Base-by-base conservation (phyloP, 2,329 filamentous ascomycete species). In the Blastomyces percursus region DNA sequence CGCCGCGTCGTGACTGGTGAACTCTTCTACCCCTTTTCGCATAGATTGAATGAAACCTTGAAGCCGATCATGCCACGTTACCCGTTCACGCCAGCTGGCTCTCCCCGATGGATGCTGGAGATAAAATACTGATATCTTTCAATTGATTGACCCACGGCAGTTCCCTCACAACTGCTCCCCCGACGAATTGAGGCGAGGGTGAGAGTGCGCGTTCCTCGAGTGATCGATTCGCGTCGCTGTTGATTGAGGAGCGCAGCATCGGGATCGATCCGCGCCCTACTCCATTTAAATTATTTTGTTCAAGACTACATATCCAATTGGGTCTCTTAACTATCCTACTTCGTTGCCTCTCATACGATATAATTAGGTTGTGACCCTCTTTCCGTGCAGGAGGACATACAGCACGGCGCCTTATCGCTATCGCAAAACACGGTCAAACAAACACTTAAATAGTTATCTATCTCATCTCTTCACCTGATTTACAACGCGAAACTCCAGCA, bases 51-150 rank as follows among this genome's bases (percentile, higher is more conserved):
- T 51, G 7, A 35, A 9, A 11, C 32, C 32, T 35, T 9, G 32
- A 50, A 61, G 44, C 38, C 21, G 61, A 62, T 62, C 56, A 62
- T 59, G 61, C 61, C 61, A 62, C 61, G 61, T 62, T 62, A 56
- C 46, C 61, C 21, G 40, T 55, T 61, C 55, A 14, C 32, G 27
- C 50, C 48, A 19, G 21, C 35, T 32, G 8, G 8, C 11, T 24
- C 48, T 44, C 16, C 30, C 30, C 48, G 32, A 38, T 42, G 52
- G 52, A 16, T 48, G 38, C 21, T 61, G 51, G 51, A 11, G 27
- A 51, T 48, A 48, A 2, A 30, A 4, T 30, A 35, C 19, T 27
- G 48, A 51, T 27, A 16, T 51, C 48, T 51, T 7, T 51, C 48
- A 24, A 51, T 24, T 50, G 21, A 50, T 2, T 12, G 9, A 48